These are phyloP conservation scores for Gigaspora rosea DNA, from an alignment of 192 early-diverging fungal genomes.

Conservation along the genomic window DNA sequence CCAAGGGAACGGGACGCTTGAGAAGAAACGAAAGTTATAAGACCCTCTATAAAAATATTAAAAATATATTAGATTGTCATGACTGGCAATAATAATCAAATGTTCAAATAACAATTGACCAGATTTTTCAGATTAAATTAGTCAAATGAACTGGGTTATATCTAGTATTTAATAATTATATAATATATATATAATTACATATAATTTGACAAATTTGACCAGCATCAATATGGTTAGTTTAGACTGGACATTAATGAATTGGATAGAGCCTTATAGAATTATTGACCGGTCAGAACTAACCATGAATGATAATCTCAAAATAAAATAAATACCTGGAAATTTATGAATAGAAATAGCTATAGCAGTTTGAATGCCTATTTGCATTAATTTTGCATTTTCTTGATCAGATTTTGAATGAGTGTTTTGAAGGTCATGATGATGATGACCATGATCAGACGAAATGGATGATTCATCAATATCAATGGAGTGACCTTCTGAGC, in stretches of 20 bases:
- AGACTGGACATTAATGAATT: neutral
- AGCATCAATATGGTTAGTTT: too few species aligned
- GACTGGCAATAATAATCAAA: too few species aligned
- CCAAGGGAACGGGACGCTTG: slow-evolving; percentile 50
- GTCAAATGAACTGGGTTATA: too few species aligned
- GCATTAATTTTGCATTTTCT: slow-evolving; percentile 40
- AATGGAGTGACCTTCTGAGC: neutral
- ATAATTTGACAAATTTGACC: too few species aligned
- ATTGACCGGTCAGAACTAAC: neutral
- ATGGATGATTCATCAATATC: neutral
- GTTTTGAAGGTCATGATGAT: neutral
- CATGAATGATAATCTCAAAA: slow-evolving; percentile 7
- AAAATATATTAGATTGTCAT: too few species aligned
- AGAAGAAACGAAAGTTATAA: slow-evolving; percentile 57
- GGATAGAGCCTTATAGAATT: neutral
- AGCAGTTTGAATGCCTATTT: slow-evolving; percentile 59
- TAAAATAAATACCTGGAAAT: slow-evolving; percentile 49
- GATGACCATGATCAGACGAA: neutral
- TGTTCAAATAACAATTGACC: too few species aligned
- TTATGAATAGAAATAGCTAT: slow-evolving; percentile 56
- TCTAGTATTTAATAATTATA: too few species aligned
- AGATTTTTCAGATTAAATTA: too few species aligned
- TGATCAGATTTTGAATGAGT: neutral
- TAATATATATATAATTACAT: too few species aligned
- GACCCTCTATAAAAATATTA: slow-evolving; percentile 41